Base-by-base conservation (phyloP, 208 protist genomes). In the Strigomonas galati region DNA sequence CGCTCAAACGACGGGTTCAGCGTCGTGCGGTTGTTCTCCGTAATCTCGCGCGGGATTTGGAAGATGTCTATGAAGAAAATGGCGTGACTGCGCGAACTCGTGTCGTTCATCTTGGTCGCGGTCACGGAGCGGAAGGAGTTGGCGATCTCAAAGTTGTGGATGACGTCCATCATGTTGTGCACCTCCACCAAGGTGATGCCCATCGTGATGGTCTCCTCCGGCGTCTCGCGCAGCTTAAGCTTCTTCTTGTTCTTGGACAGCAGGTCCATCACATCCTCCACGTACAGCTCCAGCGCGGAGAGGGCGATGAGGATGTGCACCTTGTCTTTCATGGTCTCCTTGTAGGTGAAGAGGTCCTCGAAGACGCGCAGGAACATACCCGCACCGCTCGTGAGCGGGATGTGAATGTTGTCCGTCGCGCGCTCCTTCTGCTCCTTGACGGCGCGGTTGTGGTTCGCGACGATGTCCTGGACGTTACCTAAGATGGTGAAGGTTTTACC, bases 401-500 rank as follows among this genome's bases (percentile, higher is more conserved):
- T 43, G 30, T 28, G 27, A 24, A 27, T 35, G 27, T 40, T 44
- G 55, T 35, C 15, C 40, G 40, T 46, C 40, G 40, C 40, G 9
- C 19, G 21, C 51, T 21, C 51, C 51, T 31, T 2, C 51, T 19
- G 51, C 51, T 44, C 24, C 57, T 26, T 62, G 23, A 31, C 9
- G n/a, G 24, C n/a, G 28, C 43, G 43, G 58, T 62, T 62, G 27
- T 26, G 21, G 43, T 32, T 51, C 21, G 28, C 66, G 12, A 53
- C 26, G 23, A 70, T 72, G 28, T 75, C 49, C 0, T 72, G 66
- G 68, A 84, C 81, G 14, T 82, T 81, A 31, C 93, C 91, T 30
- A 95, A 69, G 71, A 96, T 94, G 43, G 91, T 97, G 81, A 85
- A 91, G 12, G 91, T 97, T 79, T 97, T 97, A 51, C 91, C 91